phyloP scores from a whole-genome alignment of 1,284 basidiomycete species.

The Papiliotrema fonsecae region DNA sequence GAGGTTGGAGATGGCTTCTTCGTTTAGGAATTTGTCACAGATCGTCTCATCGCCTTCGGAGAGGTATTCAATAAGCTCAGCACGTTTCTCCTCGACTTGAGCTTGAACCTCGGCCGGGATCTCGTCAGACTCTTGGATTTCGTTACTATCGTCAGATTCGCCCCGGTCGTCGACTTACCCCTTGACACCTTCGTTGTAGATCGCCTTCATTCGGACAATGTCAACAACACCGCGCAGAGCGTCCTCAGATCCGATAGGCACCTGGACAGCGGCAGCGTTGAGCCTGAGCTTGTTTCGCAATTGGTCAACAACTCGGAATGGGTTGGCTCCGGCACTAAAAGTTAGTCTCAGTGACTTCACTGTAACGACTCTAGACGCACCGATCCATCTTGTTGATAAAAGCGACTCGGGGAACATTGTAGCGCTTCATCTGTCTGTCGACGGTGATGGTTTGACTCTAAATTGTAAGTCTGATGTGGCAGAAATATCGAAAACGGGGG shows the following conservation, averaged over 20 bases:
- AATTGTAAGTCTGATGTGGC: neutral
- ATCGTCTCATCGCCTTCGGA: slow-evolving; percentile 95
- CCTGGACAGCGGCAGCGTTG: slow-evolving; percentile 89
- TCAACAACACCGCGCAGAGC: slow-evolving; percentile 88
- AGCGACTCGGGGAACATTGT: slow-evolving; percentile 89
- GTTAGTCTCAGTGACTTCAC: slow-evolving; percentile 3
- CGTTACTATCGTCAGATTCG: slow-evolving; percentile 53
- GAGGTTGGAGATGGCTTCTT: slow-evolving; percentile 64
- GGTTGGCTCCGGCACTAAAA: slow-evolving; percentile 85
- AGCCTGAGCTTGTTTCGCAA: slow-evolving; percentile 89
- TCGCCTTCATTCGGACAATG: slow-evolving; percentile 87
- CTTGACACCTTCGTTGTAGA: slow-evolving; percentile 93
- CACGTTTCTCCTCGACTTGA: slow-evolving; percentile 73
- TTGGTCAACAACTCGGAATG: slow-evolving; percentile 90
- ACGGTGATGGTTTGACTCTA: slow-evolving; percentile 90
- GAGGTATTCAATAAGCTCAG: slow-evolving; percentile 88
- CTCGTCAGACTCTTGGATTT: slow-evolving; percentile 79
- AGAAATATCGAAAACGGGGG: neutral
- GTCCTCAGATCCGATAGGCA: slow-evolving; percentile 91
- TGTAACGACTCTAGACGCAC: slow-evolving; percentile 43
- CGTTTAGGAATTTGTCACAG: slow-evolving; percentile 85
- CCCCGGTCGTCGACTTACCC: slow-evolving; percentile 57
- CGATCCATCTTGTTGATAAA: slow-evolving; percentile 99
- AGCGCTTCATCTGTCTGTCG: slow-evolving; percentile 96
- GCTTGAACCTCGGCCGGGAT: slow-evolving; percentile 73